Conservation (phyloP, 192 early-diverging fungal genomes). For the Oehlia diaphana region DNA sequence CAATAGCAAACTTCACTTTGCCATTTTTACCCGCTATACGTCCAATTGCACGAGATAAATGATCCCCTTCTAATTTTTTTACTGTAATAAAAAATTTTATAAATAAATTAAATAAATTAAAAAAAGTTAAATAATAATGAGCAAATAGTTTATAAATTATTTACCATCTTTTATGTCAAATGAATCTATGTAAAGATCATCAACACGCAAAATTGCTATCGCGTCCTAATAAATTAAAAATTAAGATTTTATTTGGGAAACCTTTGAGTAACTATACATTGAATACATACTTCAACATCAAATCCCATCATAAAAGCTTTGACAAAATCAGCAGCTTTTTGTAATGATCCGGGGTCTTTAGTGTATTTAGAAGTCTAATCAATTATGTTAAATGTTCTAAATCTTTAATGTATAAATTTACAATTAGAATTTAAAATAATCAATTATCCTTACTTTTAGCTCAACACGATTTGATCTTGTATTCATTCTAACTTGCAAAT, state of each 20-base stretch:
- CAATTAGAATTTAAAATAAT: not conserved
- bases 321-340: constrained; percentile 97
- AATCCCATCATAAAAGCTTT: constrained; percentile 93
- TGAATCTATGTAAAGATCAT: constrained; percentile 94
- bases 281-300: constrained; percentile 61
- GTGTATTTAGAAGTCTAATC: constrained; percentile 77
- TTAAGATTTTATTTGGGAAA: too few relatives aligned
- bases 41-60: constrained; percentile 95
- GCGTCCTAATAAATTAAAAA: constrained; percentile 65
- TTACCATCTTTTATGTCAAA: constrained; percentile 94
- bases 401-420: not conserved
- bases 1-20: constrained; percentile 96
- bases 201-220: constrained; percentile 90
- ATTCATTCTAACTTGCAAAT: constrained; percentile 96
- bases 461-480: constrained; percentile 86
- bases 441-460: constrained; percentile 57
- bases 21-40: constrained; percentile 98
- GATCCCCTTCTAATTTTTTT: constrained; percentile 92
- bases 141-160: too few relatives aligned
- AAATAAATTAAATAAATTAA: not conserved
- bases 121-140: not conserved
- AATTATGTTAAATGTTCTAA: not conserved
- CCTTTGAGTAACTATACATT: too few relatives aligned
- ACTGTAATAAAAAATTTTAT: constrained; percentile 42
- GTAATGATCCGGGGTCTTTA: constrained; percentile 83